phyloP scores from a whole-genome alignment of 495 filamentous ascomycete genomes.

The Trichocladium antarcticum region DNA sequence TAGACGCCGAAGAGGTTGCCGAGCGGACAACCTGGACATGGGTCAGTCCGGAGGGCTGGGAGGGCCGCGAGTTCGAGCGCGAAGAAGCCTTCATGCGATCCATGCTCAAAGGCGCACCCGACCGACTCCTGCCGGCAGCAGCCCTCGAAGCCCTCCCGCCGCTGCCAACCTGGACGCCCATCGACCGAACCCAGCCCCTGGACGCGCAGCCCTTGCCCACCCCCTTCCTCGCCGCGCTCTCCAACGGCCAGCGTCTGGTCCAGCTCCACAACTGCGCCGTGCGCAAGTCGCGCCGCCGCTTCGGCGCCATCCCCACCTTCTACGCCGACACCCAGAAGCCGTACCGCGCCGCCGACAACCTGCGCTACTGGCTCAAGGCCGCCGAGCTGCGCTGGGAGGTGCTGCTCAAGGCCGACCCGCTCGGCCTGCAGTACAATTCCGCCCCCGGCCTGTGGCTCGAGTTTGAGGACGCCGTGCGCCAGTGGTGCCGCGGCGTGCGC shows the following conservation, averaged over 20 bases:
- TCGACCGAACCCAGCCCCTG: slow-evolving; percentile 29
- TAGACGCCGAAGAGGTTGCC: slow-evolving; percentile 60
- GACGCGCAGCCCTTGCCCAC: slow-evolving; percentile 45
- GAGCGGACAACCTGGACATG: slow-evolving; percentile 69
- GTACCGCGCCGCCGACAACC: slow-evolving; percentile 85
- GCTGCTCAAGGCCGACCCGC: slow-evolving; percentile 71
- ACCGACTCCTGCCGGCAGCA: neutral
- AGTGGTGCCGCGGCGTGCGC: slow-evolving; percentile 67
- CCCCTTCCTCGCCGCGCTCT: slow-evolving; percentile 60
- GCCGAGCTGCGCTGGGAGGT: slow-evolving; percentile 91
- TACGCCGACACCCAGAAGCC: slow-evolving; percentile 89
- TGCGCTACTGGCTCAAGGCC: slow-evolving; percentile 92
- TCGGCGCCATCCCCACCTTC: slow-evolving; percentile 81
- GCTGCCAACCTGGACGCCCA: slow-evolving; percentile 61
- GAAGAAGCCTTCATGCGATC: slow-evolving; percentile 73
- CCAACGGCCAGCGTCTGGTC: slow-evolving; percentile 70
- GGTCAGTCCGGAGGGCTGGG: slow-evolving; percentile 66
- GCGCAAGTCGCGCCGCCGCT: slow-evolving; percentile 68
- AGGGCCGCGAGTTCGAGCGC: slow-evolving; percentile 59
- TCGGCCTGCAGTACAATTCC: slow-evolving; percentile 65
- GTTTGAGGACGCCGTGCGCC: slow-evolving; percentile 67
- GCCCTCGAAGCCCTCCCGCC: slow-evolving; percentile 26
- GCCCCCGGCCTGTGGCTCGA: slow-evolving; percentile 57
- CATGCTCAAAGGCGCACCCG: slow-evolving; percentile 34
- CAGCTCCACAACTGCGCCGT: slow-evolving; percentile 82